These are phyloP conservation scores for Halenospora varia DNA, from an alignment of 495 filamentous ascomycete genomes.

Conservation along the genomic window DNA sequence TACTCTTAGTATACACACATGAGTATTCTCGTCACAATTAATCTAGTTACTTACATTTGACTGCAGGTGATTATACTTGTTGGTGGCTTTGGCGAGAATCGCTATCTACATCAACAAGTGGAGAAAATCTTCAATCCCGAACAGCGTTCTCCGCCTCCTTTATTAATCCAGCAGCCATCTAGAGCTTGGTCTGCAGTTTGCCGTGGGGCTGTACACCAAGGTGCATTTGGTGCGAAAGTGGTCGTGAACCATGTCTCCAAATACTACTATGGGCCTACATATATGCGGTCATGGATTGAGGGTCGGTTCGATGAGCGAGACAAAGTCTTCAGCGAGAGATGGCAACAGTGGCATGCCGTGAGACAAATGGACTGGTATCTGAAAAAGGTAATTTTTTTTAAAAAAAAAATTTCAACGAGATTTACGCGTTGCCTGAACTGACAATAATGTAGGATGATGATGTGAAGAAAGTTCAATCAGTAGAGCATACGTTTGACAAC, in stretches of 20 bases:
- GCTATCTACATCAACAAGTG: not conserved
- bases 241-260: conserved; percentile 1
- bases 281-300: not conserved
- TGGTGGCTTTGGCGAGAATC: not conserved
- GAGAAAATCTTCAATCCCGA: not conserved
- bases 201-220: not conserved
- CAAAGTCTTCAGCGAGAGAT: not conserved
- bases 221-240: not conserved
- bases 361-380: conserved; percentile 1
- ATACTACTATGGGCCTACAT: not conserved
- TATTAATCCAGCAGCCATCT: not conserved
- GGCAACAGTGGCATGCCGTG: not conserved
- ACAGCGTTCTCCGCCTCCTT: not conserved
- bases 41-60: not conserved
- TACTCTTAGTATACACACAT: not conserved
- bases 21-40: not conserved
- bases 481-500: not conserved
- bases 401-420: not conserved
- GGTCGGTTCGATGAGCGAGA: not conserved
- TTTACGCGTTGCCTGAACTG: not conserved
- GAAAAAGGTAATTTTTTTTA: not conserved
- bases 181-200: conserved; percentile 1
- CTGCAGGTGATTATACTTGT: not conserved
- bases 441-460: not conserved
- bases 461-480: not conserved